Evolutionary conservation across 805 yeast genomes (phyloP).

Genomic region (Wickerhamiella galacta): DNA sequence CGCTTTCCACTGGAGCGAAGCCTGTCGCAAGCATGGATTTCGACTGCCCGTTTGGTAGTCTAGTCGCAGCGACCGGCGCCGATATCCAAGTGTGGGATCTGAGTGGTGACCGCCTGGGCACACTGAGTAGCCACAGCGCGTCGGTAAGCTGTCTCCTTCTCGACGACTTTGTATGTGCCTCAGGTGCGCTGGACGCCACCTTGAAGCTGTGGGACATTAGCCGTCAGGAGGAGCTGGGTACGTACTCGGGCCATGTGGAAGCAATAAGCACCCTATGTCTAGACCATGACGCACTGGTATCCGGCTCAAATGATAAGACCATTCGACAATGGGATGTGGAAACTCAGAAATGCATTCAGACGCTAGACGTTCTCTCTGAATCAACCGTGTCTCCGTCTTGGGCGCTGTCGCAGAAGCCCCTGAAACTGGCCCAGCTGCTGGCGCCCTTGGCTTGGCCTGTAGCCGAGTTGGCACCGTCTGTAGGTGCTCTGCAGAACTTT

Average conservation of each 20-base stretch:
- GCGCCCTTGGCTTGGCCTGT: conserved; percentile 2
- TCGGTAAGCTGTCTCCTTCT: conserved; percentile 44
- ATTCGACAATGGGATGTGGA: conserved; percentile 60
- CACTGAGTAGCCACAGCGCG: conserved; percentile 44
- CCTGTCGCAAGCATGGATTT: conserved; percentile 44
- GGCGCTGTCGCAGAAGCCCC: background rate
- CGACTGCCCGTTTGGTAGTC: conserved; percentile 56
- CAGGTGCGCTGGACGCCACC: conserved; percentile 50
- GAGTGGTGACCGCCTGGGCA: conserved; percentile 28
- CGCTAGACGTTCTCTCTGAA: conserved; percentile 56
- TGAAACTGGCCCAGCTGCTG: background rate
- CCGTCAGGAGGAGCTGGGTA: conserved; percentile 14
- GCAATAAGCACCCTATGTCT: conserved; percentile 47
- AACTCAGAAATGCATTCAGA: conserved; percentile 50
- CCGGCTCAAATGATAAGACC: conserved; percentile 58
- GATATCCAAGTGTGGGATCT: conserved; percentile 75
- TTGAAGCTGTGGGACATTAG: conserved; percentile 44
- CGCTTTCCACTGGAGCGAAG: conserved; percentile 36
- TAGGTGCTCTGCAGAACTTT: conserved; percentile 52
- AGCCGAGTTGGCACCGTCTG: conserved; percentile 21
- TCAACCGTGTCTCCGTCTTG: conserved; percentile 4
- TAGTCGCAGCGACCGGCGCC: conserved; percentile 67
- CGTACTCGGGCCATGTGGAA: conserved; percentile 49
- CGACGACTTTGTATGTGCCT: conserved; percentile 31
- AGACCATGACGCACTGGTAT: conserved; percentile 36